Base-by-base conservation (phyloP, 2,329 filamentous ascomycete species). In the Nigrospora osmanthi region DNA sequence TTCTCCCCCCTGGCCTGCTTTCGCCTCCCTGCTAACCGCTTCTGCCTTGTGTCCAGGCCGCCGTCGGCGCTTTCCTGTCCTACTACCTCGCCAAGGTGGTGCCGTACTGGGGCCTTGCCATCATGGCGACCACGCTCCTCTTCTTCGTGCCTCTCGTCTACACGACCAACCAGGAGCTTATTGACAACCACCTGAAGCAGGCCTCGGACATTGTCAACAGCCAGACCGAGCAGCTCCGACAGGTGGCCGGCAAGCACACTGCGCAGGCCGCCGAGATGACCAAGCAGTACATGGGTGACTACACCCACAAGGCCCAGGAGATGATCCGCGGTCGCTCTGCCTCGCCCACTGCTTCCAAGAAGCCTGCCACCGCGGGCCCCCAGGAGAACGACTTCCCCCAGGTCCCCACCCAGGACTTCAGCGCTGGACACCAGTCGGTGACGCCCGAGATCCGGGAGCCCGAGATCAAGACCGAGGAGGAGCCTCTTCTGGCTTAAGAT, bases 1-100 rank as follows among this genome's bases (percentile, higher is more conserved):
- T 38, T 38, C 23, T 38, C 40, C 33, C 23, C 31, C 28, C 19
- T 30, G 2, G 23, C 10, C 23, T 10, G 9, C 6, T 2, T 7
- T 10, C 23, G 23, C 9, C 23, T 28, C 23, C 23, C 23, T 28
- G 23, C 23, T 28, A 28, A 28, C 23, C 23, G 23, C 23, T 28
- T 28, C 19, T n/a, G n/a, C n/a, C 23, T 28, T 7, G 34, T 43
- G 28, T 41, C 42, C 42, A 85, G 79, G 76, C 79, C 46, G 78
- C 76, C 50, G 42, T 82, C 43, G 69, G 69, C 49, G 73, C 81
- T 40, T 82, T 85, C 63, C 51, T 84, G 50, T 81, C 81, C 19
- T 85, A 85, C 68, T 80, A 75, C 62, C 71, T 86, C 35, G 75
- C 83, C 64, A 86, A 85, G 71, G 68, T 85, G 49, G 75, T 86